A percentile compares a stretch with the other conserved stretches of the same genome.
Evolutionary conservation across 78 protist genomes (phyloP).

Genomic region (Monosiga brevicollis): DNA sequence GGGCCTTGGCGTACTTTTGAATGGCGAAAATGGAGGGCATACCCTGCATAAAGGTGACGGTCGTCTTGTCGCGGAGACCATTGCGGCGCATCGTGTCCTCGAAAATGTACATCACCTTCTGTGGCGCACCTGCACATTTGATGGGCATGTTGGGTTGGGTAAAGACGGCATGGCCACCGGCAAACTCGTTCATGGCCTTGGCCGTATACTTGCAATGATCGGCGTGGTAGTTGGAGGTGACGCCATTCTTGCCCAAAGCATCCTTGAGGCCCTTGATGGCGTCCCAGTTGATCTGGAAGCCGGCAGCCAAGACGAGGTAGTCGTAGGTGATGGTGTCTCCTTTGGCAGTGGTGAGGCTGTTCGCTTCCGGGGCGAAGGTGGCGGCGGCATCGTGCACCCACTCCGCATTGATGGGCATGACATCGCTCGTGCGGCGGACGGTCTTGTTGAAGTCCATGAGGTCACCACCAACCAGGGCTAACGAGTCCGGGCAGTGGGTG

Average conservation of each 20-base stretch:
- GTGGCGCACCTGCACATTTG: conserved; percentile 73
- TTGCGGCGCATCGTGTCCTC: conserved; percentile 33
- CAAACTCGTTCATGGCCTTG: conserved; percentile 22
- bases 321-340: conserved; percentile 43
- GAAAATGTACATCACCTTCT: conserved; percentile 56
- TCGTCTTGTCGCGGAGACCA: conserved; percentile 23
- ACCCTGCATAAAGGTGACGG: conserved; percentile 29
- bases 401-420: conserved; percentile 37
- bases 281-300: conserved; percentile 43
- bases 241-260: conserved; percentile 50
- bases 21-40: conserved; percentile 45
- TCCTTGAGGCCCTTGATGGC: conserved; percentile 48
- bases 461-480: conserved; percentile 68
- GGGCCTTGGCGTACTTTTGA: conserved; percentile 32
- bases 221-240: conserved; percentile 47
- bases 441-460: neutral
- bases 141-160: conserved; percentile 48
- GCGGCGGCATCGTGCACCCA: conserved; percentile 37
- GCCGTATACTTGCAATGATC: conserved; percentile 30
- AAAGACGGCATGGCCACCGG: conserved; percentile 39
- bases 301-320: conserved; percentile 48
- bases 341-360: neutral
- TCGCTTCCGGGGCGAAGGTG: conserved; percentile 10
- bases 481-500: no score
- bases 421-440: conserved; percentile 7